Conservation (phyloP, 257 asterid species). For the Lantana camara region DNA sequence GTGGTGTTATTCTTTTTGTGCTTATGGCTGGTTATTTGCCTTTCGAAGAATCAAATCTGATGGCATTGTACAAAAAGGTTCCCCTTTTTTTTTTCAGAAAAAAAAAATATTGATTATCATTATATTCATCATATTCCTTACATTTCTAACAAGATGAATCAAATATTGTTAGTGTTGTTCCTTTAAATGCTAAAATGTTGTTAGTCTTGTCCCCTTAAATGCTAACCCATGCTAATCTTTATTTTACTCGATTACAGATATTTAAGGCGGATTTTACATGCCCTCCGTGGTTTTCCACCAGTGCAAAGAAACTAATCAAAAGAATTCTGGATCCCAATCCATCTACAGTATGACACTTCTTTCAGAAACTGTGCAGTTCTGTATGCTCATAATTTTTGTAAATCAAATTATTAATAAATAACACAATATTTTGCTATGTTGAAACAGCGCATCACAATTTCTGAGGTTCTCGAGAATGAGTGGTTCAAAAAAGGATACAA, state of each 20-base stretch:
- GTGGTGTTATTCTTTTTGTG: conserved; percentile 66
- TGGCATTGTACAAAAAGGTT: conserved; percentile 60
- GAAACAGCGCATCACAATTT: conserved; percentile 78
- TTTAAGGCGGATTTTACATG: conserved; percentile 84
- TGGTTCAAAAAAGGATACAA: conserved; percentile 98
- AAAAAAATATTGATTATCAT: too few relatives aligned
- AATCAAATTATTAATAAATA: not conserved
- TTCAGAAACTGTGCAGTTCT: too few relatives aligned
- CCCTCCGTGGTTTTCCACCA: conserved; percentile 92
- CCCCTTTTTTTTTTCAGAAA: not conserved
- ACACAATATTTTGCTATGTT: conserved; percentile 10
- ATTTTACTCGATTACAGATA: conserved; percentile 59
- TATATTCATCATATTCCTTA: not conserved
- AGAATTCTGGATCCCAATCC: conserved; percentile 94
- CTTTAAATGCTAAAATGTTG: not conserved
- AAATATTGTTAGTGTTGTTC: not conserved
- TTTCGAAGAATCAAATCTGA: conserved; percentile 84
- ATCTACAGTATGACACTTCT: conserved; percentile 56
- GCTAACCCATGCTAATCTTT: conserved; percentile 7
- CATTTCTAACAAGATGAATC: not conserved
- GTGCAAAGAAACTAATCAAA: conserved; percentile 81
- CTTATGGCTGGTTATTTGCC: conserved; percentile 80
- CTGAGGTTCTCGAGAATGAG: conserved; percentile 77
- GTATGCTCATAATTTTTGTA: too few relatives aligned
- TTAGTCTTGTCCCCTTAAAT: not conserved